Conservation (phyloP, 2,329 filamentous ascomycete species). For the Knufia petricola region DNA sequence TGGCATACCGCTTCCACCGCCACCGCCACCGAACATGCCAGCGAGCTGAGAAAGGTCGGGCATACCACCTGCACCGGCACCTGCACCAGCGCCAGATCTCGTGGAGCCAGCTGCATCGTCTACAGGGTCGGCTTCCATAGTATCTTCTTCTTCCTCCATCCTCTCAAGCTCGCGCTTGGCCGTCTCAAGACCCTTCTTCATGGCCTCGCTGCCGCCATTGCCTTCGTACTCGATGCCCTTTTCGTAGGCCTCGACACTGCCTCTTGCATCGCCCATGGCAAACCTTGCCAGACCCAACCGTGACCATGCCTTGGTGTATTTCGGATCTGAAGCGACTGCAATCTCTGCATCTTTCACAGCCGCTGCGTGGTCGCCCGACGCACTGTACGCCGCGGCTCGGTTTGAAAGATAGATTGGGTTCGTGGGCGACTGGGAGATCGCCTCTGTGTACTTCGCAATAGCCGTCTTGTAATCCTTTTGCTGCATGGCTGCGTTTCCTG, state of each 20-base stretch:
- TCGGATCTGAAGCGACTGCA: constrained; percentile 76
- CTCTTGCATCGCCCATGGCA: constrained; percentile 80
- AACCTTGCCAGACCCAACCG: constrained; percentile 84
- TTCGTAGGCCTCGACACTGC: constrained; percentile 88
- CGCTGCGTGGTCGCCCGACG: constrained; percentile 70
- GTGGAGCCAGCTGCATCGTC: constrained; percentile 41
- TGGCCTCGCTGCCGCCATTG: constrained; percentile 86
- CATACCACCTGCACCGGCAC: constrained; percentile 43
- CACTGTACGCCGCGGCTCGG: constrained; percentile 86
- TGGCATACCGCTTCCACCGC: constrained; percentile 69
- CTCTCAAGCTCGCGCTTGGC: constrained; percentile 81
- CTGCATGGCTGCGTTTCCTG: constrained; percentile 91
- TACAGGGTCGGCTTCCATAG: constrained; percentile 41
- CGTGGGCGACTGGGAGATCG: constrained; percentile 65
- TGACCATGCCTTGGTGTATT: constrained; percentile 96
- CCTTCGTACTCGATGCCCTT: constrained; percentile 91
- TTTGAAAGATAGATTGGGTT: constrained; percentile 98
- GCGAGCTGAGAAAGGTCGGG: constrained; percentile 63
- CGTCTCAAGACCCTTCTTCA: constrained; percentile 95
- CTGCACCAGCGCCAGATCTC: constrained; percentile 28
- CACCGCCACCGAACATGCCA: constrained; percentile 57
- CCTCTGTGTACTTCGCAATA: constrained; percentile 80
- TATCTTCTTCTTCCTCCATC: constrained; percentile 49
- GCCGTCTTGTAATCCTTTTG: constrained; percentile 79
- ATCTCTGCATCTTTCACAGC: constrained; percentile 83